Evolutionary conservation across 1,284 basidiomycete species (phyloP), one percentile per base, ranked within the genome.

Genomic region (Schizophyllum commune): DNA sequence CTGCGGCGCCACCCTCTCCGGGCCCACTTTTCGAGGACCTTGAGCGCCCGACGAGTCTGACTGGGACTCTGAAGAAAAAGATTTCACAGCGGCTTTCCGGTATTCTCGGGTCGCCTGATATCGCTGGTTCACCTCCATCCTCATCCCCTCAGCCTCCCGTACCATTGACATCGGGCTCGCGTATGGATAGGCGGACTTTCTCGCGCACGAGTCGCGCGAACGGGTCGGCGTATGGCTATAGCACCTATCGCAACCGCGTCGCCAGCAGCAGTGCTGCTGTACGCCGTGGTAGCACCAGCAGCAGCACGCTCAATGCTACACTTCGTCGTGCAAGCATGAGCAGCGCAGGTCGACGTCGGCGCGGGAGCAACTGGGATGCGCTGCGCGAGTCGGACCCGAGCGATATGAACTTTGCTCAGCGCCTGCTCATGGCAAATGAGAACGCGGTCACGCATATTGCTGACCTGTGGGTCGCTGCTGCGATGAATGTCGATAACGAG

Each of bases 381-480:
- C 66, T 70, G 15, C 71, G 74, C 54, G 74, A 74, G 17, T 75
- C 74, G 1, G 69, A 72, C 9, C 74, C 75, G 7, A 68, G 73
- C 61, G 86, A 88, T 65, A 77, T 89, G 59, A 92, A 90, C 68
- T 93, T 98, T 67, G 91, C 96, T 0, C 93, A 98, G 70, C 83
- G 92, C 64, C 73, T 96, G n/a, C 77, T 96, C 32, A 86, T 96
- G 75, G 92, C 94, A 4, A 95, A 96, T 72, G 92, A 95, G 71
- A 90, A 92, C 69, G 88, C 91, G 1, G 92, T 95, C 6, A 92
- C 90, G 58, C 90, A 88, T 65, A 90, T 96, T 66, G 89, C 92
- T 4, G 94, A 96, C 74, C 77, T 96, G 15, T 96, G 94, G 94
- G 91, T 96, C 62, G 93, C 94, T 9, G 89, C 93, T 21, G 94